phyloP scores from a whole-genome alignment of 306 rosid species.

The Fagus crenata region DNA sequence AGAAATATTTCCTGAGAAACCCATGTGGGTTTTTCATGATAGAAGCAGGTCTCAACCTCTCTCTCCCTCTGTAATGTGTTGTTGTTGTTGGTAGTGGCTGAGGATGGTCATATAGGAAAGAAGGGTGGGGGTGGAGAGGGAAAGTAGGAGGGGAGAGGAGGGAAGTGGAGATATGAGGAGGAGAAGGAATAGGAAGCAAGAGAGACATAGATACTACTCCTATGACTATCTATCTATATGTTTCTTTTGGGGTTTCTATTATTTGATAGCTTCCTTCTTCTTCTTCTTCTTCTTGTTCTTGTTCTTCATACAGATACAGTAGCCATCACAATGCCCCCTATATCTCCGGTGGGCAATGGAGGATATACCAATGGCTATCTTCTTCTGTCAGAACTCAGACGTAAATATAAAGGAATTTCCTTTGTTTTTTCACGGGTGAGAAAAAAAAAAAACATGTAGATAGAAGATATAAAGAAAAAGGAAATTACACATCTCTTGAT shows the following conservation, averaged over 20 bases:
- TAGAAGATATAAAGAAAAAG: background rate
- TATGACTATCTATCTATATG: background rate
- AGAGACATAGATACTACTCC: conserved; percentile 30
- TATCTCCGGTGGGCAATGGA: background rate
- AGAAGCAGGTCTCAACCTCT: conserved; percentile 13
- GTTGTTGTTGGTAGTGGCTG: background rate
- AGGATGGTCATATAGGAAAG: conserved; percentile 19
- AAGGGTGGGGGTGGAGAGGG: conserved; percentile 24
- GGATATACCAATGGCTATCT: background rate
- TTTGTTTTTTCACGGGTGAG: background rate
- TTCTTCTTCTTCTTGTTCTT: background rate
- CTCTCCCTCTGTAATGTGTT: conserved; percentile 23
- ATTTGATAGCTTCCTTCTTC: background rate
- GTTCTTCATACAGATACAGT: background rate
- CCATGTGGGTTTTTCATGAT: conserved; percentile 23
- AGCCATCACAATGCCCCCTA: background rate
- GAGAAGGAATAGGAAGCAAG: conserved; percentile 34
- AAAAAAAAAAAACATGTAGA: background rate
- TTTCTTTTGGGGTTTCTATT: background rate
- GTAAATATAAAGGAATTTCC: too few relatives aligned
- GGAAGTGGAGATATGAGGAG: conserved; percentile 28
- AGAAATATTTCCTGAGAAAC: conserved; percentile 21
- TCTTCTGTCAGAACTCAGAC: background rate
- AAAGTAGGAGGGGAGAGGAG: conserved; percentile 21
- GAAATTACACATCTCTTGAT: background rate